Base-by-base conservation (phyloP, 306 rosid species). In the Herpetospermum pedunculosum region DNA sequence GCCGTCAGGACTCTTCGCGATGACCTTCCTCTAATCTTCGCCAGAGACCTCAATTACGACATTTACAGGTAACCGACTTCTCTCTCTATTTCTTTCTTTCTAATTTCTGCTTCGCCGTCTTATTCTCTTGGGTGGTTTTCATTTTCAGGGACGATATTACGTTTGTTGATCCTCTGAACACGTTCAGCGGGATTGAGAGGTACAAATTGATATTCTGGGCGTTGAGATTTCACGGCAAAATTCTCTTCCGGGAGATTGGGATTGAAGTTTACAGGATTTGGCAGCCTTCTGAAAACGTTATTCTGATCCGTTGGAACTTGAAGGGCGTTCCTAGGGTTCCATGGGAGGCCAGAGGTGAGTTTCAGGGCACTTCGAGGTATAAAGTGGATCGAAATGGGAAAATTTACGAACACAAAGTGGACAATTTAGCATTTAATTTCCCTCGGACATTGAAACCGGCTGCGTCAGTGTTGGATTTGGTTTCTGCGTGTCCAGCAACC, bases 191-290 rank as follows among this genome's bases (percentile, higher is more conserved):
- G 26, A 91, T 94, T 76, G 97, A 91, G 13, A 89, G 87, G 76
- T 94, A 94, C 86, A 91, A 89, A 81, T 75, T 88, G 80, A 91
- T 94, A 80, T 94, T 88, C 79, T 94, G 98, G 98, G 98, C 97
- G 26, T 80, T 94, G 73, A 79, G 97, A 73, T 89, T 94, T 81
- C 98, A 94, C 49, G 96, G 95, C 3, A 87, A 77, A 72, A 82
- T 94, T 70, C 76, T 94, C 76, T 91, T 94, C 80, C 87, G 87
- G 14, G 98, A 91, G 80, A 86, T 94, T 67, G 84, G 83, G n/a
- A 82, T 91, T 35, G 98, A 94, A 80, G 86, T 91, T 2, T 85
- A 77, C 71, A 76, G 92, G 84, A 87, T 91, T 75, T 94, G 98
- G 98, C 98, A 91, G 79, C 98, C 97, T 79, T 88, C 96, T 15